A percentile compares a stretch with the other conserved stretches of the same genome.
These are phyloP conservation scores for Blakeslea trispora DNA, from an alignment of 371 early-diverging fungal species.

Conservation along the genomic window DNA sequence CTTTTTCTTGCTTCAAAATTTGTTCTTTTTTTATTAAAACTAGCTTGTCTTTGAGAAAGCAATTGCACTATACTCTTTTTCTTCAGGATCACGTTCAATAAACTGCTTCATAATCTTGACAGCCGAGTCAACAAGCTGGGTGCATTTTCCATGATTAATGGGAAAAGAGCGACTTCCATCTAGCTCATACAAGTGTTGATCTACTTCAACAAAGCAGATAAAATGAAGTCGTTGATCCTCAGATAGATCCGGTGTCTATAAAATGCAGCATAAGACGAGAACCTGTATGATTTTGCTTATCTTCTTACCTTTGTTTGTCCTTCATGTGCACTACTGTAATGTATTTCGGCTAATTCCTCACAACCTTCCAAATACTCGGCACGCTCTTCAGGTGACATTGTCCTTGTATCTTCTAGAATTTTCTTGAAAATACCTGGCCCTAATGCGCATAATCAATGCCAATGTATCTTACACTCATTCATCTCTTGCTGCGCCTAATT, in stretches of 20 bases:
- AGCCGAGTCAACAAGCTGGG: constrained; percentile 61
- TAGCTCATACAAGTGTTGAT: constrained; percentile 82
- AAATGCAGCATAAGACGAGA: no score
- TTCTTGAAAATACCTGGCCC: constrained; percentile 61
- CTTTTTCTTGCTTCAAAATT: no score
- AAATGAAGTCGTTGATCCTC: constrained; percentile 83
- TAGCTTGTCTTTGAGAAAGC: constrained; percentile 40
- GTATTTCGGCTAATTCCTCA: constrained; percentile 58
- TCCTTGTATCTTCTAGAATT: constrained; percentile 60
- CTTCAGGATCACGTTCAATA: constrained; percentile 72
- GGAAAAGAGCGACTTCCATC: constrained; percentile 84
- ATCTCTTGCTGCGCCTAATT: no score
- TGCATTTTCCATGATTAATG: constrained; percentile 77
- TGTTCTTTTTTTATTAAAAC: no score
- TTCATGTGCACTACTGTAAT: constrained; percentile 56
- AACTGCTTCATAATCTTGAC: constrained; percentile 67
- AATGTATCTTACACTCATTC: background rate
- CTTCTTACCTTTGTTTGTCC: constrained; percentile 66
- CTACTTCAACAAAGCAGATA: constrained; percentile 74
- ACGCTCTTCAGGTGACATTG: constrained; percentile 69
- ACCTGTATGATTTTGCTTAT: no score
- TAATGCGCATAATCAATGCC: constrained; percentile 4
- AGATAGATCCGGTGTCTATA: constrained; percentile 70
- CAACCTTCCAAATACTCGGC: constrained; percentile 68
- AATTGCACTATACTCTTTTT: constrained; percentile 68